Evolutionary conservation across 352 stramenopile species (phyloP).

Genomic region (Phytopythium boreale): DNA sequence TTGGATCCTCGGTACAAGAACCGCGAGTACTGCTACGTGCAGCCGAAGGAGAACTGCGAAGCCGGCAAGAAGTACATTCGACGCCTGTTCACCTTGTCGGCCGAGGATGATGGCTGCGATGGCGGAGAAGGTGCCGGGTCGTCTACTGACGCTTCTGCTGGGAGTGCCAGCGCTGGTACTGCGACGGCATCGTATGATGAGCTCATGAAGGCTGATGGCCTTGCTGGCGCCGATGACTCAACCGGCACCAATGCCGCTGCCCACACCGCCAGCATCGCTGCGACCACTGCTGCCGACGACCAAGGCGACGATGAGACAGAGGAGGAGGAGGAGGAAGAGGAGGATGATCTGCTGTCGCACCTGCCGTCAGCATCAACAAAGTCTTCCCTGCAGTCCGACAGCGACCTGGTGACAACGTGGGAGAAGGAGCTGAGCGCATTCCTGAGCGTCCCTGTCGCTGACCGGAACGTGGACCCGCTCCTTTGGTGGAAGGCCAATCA

Average conservation of each 20-base stretch:
- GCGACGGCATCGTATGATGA: constrained; percentile 16
- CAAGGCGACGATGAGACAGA: constrained; percentile 2
- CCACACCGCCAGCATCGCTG: no score
- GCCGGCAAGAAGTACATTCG: constrained; percentile 55
- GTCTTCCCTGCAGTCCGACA: constrained; percentile 35
- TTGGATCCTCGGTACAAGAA: constrained; percentile 83
- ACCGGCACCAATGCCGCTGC: background rate
- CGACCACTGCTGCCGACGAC: background rate
- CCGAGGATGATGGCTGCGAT: constrained; percentile 18
- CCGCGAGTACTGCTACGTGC: constrained; percentile 74
- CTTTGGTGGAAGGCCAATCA: constrained; percentile 80
- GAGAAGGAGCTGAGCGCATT: constrained; percentile 75
- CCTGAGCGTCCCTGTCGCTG: constrained; percentile 63
- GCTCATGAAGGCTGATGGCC: constrained; percentile 16
- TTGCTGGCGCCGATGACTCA: background rate
- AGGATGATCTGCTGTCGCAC: constrained; percentile 71
- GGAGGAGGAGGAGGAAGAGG: constrained; percentile 41
- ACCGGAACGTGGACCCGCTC: constrained; percentile 73
- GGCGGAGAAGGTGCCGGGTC: background rate
- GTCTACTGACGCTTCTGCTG: background rate
- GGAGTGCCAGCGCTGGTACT: background rate
- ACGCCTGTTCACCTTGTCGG: constrained; percentile 42
- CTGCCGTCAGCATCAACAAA: constrained; percentile 60
- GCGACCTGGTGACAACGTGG: constrained; percentile 61
- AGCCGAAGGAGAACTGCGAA: constrained; percentile 45